Percentiles rank a stretch among this genome's conserved stretches.
phyloP scores from a whole-genome alignment of 1,284 basidiomycete genomes.

The Heterobasidion parviporum region DNA sequence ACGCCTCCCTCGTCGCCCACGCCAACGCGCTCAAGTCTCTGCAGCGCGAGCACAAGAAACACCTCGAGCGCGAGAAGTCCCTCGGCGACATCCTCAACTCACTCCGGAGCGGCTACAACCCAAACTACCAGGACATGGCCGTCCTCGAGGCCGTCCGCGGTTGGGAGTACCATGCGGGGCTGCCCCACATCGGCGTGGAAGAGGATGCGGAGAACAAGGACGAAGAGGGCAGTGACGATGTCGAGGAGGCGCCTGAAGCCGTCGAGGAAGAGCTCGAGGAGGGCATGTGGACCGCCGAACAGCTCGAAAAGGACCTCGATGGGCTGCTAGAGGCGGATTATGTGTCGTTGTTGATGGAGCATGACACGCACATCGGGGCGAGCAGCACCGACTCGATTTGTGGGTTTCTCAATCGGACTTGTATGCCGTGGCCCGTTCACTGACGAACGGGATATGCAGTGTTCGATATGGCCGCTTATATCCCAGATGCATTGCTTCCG shows the following conservation, averaged over 20 bases:
- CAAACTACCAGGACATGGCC: constrained; percentile 99
- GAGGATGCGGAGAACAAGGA: constrained; percentile 24
- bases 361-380: constrained; percentile 57
- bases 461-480: constrained; percentile 75
- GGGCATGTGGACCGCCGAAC: constrained; percentile 43
- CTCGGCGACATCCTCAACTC: constrained; percentile 82
- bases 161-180: constrained; percentile 77
- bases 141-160: constrained; percentile 94
- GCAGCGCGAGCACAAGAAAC: constrained; percentile 60
- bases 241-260: constrained; percentile 15
- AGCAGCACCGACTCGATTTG: constrained; percentile 33
- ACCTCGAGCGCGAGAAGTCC: constrained; percentile 66
- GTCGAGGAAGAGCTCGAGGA: constrained; percentile 36
- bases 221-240: constrained; percentile 22
- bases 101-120: constrained; percentile 86
- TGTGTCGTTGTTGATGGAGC: constrained; percentile 64
- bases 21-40: constrained; percentile 72
- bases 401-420: constrained; percentile 27
- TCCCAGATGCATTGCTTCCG: constrained; percentile 78
- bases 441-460: constrained; percentile 37
- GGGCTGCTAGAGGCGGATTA: constrained; percentile 66
- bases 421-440: not conserved
- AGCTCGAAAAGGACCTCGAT: constrained; percentile 56
- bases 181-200: constrained; percentile 62
- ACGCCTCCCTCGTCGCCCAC: constrained; percentile 68